phyloP scores from a whole-genome alignment of 1,139 yeast species.

The Trichomonascaceae sp. region DNA sequence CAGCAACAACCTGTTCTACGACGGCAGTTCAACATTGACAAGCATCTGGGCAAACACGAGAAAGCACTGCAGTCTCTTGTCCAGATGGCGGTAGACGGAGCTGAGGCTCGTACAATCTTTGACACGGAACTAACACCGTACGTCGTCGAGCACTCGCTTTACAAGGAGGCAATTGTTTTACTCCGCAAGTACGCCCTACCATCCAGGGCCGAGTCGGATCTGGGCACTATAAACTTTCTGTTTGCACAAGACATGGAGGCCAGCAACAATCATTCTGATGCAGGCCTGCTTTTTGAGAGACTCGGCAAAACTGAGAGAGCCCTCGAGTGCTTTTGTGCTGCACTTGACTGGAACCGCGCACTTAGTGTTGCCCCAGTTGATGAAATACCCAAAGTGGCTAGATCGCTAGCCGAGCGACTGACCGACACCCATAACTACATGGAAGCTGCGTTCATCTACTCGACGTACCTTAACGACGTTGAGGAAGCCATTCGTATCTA shows the following conservation, averaged over 20 bases:
- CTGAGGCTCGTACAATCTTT: slow-evolving; percentile 27
- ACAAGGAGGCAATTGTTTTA: slow-evolving; percentile 46
- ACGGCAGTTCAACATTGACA: slow-evolving; percentile 67
- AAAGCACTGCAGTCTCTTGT: slow-evolving; percentile 40
- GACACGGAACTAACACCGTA: slow-evolving; percentile 52
- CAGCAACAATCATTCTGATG: slow-evolving; percentile 40
- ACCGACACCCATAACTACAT: slow-evolving; percentile 60
- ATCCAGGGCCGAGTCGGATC: too few relatives aligned
- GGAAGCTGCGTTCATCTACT: slow-evolving; percentile 75
- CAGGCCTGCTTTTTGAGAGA: slow-evolving; percentile 69
- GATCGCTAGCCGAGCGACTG: slow-evolving; percentile 44
- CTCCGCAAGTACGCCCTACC: slow-evolving; percentile 51
- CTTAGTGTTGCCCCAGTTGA: slow-evolving; percentile 28
- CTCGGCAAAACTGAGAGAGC: slow-evolving; percentile 48
- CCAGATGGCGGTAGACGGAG: slow-evolving; percentile 45
- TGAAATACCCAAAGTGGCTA: slow-evolving; percentile 35
- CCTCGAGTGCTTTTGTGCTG: slow-evolving; percentile 51
- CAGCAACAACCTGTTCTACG: slow-evolving; percentile 56
- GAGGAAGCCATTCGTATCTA: slow-evolving; percentile 51
- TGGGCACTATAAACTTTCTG: too few relatives aligned
- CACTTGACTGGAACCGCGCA: slow-evolving; percentile 80
- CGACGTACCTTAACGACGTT: slow-evolving; percentile 45
- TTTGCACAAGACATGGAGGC: slow-evolving; percentile 54
- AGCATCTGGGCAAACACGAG: slow-evolving; percentile 50
- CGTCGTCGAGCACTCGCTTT: slow-evolving; percentile 61